phyloP scores from a whole-genome alignment of 768 basidiomycete species.

The Cyclocybe aegerita region DNA sequence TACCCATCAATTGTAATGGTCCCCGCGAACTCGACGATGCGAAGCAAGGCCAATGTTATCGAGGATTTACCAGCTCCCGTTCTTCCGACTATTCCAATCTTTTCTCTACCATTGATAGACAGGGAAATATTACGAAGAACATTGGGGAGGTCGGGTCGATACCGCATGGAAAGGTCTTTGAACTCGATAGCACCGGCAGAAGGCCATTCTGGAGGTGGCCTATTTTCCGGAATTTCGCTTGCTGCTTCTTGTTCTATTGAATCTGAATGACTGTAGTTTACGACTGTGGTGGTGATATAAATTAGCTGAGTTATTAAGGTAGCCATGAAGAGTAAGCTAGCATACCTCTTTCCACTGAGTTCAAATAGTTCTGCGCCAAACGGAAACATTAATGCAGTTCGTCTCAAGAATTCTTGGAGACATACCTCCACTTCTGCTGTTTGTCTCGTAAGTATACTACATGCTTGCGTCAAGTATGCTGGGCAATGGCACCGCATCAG shows the following conservation, averaged over 20 bases:
- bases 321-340: neutral
- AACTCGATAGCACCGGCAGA: slow-evolving; percentile 58
- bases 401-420: neutral
- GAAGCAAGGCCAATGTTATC: slow-evolving; percentile 63
- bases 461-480: slow-evolving; percentile 54
- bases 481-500: slow-evolving; percentile 2
- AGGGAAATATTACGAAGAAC: slow-evolving; percentile 67
- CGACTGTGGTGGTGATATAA: slow-evolving; percentile 31
- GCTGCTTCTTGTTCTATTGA: slow-evolving; percentile 64
- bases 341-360: slow-evolving; percentile 58
- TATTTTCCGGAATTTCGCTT: slow-evolving; percentile 53
- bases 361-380: slow-evolving; percentile 56
- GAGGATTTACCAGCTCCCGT: slow-evolving; percentile 63
- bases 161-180: slow-evolving; percentile 57
- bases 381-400: neutral
- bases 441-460: slow-evolving; percentile 54
- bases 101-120: slow-evolving; percentile 63
- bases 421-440: slow-evolving; percentile 64
- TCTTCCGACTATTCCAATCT: slow-evolving; percentile 74
- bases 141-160: slow-evolving; percentile 69
- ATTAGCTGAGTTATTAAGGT: neutral
- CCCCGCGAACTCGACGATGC: slow-evolving; percentile 70
- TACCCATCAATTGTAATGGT: slow-evolving; percentile 65
- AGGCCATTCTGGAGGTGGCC: slow-evolving; percentile 67
- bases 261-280: slow-evolving; percentile 51